phyloP scores from a whole-genome alignment of 2,329 filamentous ascomycete species.

The Arthroderma uncinatum region DNA sequence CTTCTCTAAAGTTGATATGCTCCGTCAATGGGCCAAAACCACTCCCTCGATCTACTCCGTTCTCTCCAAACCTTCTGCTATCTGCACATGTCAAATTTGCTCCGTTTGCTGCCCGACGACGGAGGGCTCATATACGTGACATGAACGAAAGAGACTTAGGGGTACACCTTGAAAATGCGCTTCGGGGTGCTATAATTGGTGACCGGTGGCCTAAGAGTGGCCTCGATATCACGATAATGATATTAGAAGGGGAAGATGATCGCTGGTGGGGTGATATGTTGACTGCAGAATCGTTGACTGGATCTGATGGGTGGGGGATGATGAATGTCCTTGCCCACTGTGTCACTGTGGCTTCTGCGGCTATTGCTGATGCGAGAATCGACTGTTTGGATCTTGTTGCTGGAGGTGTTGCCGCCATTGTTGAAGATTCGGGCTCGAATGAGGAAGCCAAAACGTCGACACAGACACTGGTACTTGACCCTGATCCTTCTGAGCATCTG shows the following conservation, averaged over 20 bases:
- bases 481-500: conserved; percentile 67
- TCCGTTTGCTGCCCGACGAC: conserved; percentile 74
- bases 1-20: conserved; percentile 80
- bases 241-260: conserved; percentile 87
- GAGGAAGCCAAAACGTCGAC: conserved; percentile 22
- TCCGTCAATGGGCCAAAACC: conserved; percentile 89
- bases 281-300: conserved; percentile 32
- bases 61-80: conserved; percentile 83
- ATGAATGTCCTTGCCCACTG: conserved; percentile 89
- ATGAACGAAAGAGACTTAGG: conserved; percentile 77
- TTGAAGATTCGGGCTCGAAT: conserved; percentile 28
- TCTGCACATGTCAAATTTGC: conserved; percentile 94
- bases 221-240: conserved; percentile 85
- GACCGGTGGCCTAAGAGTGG: conserved; percentile 98
- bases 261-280: conserved; percentile 50
- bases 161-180: conserved; percentile 79
- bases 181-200: conserved; percentile 80
- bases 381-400: conserved; percentile 86
- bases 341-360: conserved; percentile 86
- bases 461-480: conserved; percentile 53
- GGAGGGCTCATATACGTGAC: conserved; percentile 78
- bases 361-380: conserved; percentile 86
- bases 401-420: conserved; percentile 77
- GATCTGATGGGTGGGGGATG: conserved; percentile 64
- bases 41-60: conserved; percentile 76